Conservation (phyloP, 2,329 filamentous ascomycete species). For the Fusarium lyarnte region DNA sequence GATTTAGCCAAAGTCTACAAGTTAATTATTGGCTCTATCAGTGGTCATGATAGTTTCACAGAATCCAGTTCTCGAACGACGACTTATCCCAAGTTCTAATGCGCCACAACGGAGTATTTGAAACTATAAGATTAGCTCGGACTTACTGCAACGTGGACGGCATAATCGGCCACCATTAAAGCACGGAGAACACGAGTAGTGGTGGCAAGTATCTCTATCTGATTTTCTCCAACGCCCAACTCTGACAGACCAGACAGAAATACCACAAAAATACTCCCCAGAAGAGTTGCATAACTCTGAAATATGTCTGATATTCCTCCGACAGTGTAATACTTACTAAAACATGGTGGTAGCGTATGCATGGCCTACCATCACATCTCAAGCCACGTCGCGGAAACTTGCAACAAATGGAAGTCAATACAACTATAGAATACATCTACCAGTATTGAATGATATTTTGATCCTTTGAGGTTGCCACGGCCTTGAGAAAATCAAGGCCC, state of each 20-base stretch:
- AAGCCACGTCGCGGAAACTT: not conserved
- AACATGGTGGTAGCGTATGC: not conserved
- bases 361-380: not conserved
- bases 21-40: too few species aligned
- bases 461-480: too few species aligned
- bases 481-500: accelerated
- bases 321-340: too few species aligned
- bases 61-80: not conserved
- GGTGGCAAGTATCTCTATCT: not conserved
- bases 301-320: too few species aligned
- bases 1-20: not conserved
- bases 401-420: not conserved
- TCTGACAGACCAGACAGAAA: not conserved
- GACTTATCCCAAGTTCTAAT: not conserved
- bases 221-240: not conserved
- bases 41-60: not conserved
- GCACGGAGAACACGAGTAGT: not conserved
- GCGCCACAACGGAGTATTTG: not conserved
- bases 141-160: too few species aligned
- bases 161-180: not conserved
- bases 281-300: accelerated
- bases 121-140: not conserved
- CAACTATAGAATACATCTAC: not conserved
- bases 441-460: not conserved
- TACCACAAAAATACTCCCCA: not conserved